phyloP scores from a whole-genome alignment of 441 rosid genomes.

The Mallotus repandus region DNA sequence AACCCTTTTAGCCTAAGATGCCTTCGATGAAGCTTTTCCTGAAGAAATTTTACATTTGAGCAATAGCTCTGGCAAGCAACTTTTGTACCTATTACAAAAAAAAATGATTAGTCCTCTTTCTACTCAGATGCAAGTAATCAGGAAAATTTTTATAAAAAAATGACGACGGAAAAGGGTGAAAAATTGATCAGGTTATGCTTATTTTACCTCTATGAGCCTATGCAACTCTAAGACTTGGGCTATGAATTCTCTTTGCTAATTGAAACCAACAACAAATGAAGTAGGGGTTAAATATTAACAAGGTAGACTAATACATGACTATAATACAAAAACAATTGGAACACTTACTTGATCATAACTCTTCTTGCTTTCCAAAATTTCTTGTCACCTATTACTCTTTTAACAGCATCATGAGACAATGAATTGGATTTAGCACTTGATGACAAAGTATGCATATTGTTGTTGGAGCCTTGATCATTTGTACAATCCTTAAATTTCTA shows the following conservation, averaged over 20 bases:
- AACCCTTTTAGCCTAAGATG: conserved; percentile 40
- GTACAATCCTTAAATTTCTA: conserved; percentile 19
- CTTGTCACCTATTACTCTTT: conserved; percentile 72
- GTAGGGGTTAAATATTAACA: conserved; percentile 27
- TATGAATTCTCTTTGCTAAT: conserved; percentile 78
- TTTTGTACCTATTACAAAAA: conserved; percentile 57
- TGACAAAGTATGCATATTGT: conserved; percentile 29
- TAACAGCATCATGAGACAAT: conserved; percentile 70
- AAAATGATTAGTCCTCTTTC: neutral
- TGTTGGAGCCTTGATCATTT: conserved; percentile 26
- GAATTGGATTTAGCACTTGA: conserved; percentile 31
- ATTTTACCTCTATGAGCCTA: conserved; percentile 71
- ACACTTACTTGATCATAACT: conserved; percentile 74
- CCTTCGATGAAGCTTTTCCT: conserved; percentile 42
- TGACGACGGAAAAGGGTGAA: neutral
- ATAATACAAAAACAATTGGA: conserved; percentile 6
- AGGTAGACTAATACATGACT: neutral
- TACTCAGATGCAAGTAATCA: neutral
- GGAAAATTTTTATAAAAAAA: neutral
- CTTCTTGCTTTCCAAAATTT: conserved; percentile 89
- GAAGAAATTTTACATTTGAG: conserved; percentile 42
- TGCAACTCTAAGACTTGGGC: conserved; percentile 82
- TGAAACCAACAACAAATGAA: conserved; percentile 39
- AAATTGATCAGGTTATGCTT: neutral
- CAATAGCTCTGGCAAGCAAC: conserved; percentile 62